These are phyloP conservation scores for Eucalyptus cloeziana DNA, from an alignment of 345 rosid genomes.

Conservation along the genomic window DNA sequence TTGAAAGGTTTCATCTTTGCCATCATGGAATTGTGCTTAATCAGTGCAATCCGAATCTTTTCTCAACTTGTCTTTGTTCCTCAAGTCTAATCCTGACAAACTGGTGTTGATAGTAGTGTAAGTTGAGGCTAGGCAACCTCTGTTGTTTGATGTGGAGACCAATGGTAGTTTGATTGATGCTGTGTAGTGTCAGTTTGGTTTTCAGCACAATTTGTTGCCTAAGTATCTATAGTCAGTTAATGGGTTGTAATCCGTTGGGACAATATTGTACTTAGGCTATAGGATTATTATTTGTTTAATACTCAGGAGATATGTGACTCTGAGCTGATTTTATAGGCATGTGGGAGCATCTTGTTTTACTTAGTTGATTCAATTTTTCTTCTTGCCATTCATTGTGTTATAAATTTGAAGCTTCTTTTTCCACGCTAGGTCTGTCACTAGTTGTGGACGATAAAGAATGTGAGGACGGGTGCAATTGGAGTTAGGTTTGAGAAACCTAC, in stretches of 20 bases:
- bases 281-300: not conserved
- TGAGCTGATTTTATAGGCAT: not conserved
- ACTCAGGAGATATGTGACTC: not conserved
- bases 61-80: not conserved
- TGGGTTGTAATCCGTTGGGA: not conserved
- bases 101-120: not conserved
- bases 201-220: not conserved
- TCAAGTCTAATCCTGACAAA: not conserved
- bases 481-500: not conserved
- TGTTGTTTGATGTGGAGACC: not conserved
- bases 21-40: not conserved
- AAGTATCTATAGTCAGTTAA: not conserved
- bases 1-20: not conserved
- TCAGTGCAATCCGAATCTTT: not conserved
- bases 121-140: not conserved
- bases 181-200: not conserved
- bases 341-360: not conserved
- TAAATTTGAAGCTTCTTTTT: not conserved
- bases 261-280: not conserved
- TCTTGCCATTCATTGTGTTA: not conserved
- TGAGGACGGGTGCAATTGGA: not conserved
- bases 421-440: not conserved
- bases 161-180: not conserved
- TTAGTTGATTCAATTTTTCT: not conserved
- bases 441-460: not conserved